Evolutionary conservation across 495 filamentous ascomycete species (phyloP).

Genomic region (Lophium mytilinum): DNA sequence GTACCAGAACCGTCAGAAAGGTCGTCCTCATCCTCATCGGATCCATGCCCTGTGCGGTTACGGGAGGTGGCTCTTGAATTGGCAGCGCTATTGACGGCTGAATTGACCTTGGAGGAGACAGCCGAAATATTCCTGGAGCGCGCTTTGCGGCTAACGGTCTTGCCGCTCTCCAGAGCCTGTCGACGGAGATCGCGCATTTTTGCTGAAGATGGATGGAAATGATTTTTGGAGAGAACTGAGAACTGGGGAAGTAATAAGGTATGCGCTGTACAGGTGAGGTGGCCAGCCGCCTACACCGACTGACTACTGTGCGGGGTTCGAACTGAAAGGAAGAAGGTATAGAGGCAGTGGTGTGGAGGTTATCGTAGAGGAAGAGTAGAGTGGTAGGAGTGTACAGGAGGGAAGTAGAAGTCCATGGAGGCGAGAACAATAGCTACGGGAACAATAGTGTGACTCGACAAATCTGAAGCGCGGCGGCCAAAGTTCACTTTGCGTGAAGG

Average conservation of each 20-base stretch:
- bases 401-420: too few relatives aligned
- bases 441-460: too few relatives aligned
- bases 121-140: conserved; percentile 61
- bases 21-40: conserved; percentile 74
- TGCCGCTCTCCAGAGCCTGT: conserved; percentile 76
- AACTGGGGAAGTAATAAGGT: neutral
- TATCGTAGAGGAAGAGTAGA: neutral
- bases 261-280: neutral
- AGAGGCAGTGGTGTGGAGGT: neutral
- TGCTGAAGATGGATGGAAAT: conserved; percentile 14
- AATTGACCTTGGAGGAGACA: conserved; percentile 53
- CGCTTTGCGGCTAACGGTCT: conserved; percentile 89
- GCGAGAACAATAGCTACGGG: too few relatives aligned
- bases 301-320: neutral
- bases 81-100: conserved; percentile 53
- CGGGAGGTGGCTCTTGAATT: conserved; percentile 44
- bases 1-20: conserved; percentile 62
- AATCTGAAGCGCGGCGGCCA: too few relatives aligned
- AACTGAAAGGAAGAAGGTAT: neutral
- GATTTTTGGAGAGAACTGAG: neutral
- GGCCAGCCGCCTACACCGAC: neutral
- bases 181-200: conserved; percentile 71
- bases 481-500: too few relatives aligned
- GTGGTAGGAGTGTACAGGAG: neutral
- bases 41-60: conserved; percentile 44